Evolutionary conservation across 1,139 yeast species (phyloP), one percentile per base, ranked within the genome.

Genomic region (Waltiozyma solani): DNA sequence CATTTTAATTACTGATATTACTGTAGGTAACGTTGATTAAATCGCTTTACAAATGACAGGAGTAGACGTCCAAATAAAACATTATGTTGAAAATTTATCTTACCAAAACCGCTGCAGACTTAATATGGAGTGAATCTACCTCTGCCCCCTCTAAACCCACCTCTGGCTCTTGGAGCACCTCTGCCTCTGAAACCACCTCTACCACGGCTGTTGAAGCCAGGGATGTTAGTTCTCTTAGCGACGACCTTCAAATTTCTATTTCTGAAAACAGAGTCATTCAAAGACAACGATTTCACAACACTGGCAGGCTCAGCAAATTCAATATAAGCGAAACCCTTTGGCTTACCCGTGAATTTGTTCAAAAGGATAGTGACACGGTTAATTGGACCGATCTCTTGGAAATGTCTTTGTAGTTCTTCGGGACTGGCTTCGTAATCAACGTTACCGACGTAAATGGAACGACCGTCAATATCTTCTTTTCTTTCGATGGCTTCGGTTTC

Each of bases 361-460:
- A 72, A 66, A 57, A 82, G 63, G 40, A 89, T 82, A 1, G 96
- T 89, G 31, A 89, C 89, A 50, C 96, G 69, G 51, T 85, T 80
- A 36, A 89, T 84, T 3, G 72, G 69, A 1, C 96, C 97, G 42
- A 82, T 79, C 10, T 72, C 60, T 37, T 76, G 71, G 59, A 89
- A 86, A 49, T 80, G 84, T 39, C 79, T 77, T 56, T 86, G 93
- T 32, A 89, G 66, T 52, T 83, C 91, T 45, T 79, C 77, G 10
- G 96, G 95, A 4, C 89, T 74, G 4, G 89, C 64, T 12, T 75
- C 80, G 52, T 79, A 80, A 52, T 85, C 94, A 20, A 89, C 93
- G 53, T 86, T 86, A 17, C 96, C 95, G 18, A 89, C 85, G 57
- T 82, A 89, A 21, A 89, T 71, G 2, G 95, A 82, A 43, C 93